Base-by-base conservation (phyloP, 257 asterid genomes). In the Linderniella brevidens region DNA sequence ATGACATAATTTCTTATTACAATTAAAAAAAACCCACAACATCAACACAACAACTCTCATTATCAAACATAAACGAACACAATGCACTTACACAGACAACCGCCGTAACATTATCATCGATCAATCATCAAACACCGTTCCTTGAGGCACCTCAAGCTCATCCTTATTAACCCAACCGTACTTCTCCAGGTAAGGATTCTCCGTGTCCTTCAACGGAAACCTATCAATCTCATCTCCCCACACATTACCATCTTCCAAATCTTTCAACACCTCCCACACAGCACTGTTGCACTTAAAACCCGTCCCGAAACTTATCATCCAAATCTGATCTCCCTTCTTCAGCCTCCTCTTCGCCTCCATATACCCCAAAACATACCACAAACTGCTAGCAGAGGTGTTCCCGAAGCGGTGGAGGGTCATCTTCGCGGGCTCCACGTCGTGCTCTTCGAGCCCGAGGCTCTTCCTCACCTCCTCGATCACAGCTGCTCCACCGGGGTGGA, bases 291-390 rank as follows among this genome's bases (percentile, higher is more conserved):
- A 75, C 56, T 75, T 75, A 16, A 75, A 76, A 35, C 84, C 84
- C 9, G 80, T 73, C 11, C 84, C 80, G 9, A 76, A 60, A 8
- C 84, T 68, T 12, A 76, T 64, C 85, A 76, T 76, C 49, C 65
- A 9, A 1, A 78, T 43, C 8, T 61, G 57, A 17, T 78, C 83
- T 3, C 83, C 83, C 51, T 55, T 74, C 61, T 67, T 78, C 11
- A 78, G 58, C 65, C 83, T 63, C 66, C 62, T 66, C 61, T 74
- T 71, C 9, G 78, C 88, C 58, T 77, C 87, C 87, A 77, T 77
- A 63, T 77, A 77, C 5, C 77, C 74, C 18, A 73, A 46, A 15
- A 77, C 86, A 37, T 73, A 77, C 86, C 87, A 77, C 0, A 77
- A 50, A 4, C 80, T 65, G 9, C 87, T 73, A 0, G 82, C 80